Conservation (phyloP, 2,329 filamentous ascomycete species). For the Ambrosiella cleistominuta region DNA sequence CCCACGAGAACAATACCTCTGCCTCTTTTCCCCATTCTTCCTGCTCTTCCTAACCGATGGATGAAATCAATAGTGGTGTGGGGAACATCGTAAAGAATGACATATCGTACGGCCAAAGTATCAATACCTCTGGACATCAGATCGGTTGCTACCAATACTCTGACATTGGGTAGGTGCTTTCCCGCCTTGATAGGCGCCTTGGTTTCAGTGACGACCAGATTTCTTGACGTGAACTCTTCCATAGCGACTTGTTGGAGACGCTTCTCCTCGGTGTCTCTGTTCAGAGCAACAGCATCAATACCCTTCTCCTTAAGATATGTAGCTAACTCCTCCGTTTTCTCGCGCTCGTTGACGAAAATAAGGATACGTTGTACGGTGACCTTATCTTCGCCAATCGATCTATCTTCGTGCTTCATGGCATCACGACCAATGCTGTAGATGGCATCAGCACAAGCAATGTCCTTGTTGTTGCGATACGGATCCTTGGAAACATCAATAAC, state of each 20-base stretch:
- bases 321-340: slow-evolving; percentile 67
- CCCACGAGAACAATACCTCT: slow-evolving; percentile 81
- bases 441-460: slow-evolving; percentile 81
- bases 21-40: slow-evolving; percentile 80
- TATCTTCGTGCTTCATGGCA: slow-evolving; percentile 38
- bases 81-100: slow-evolving; percentile 92
- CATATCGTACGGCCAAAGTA: slow-evolving; percentile 75
- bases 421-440: slow-evolving; percentile 88
- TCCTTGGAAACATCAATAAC: slow-evolving; percentile 82
- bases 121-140: slow-evolving; percentile 86
- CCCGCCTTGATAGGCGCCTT: slow-evolving; percentile 23
- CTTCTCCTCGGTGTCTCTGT: slow-evolving; percentile 64
- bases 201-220: slow-evolving; percentile 22
- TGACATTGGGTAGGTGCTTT: slow-evolving; percentile 54
- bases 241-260: slow-evolving; percentile 57
- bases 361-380: slow-evolving; percentile 68
- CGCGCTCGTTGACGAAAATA: slow-evolving; percentile 92
- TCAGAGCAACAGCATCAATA: slow-evolving; percentile 71
- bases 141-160: slow-evolving; percentile 88
- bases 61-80: slow-evolving; percentile 98
- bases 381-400: slow-evolving; percentile 16
- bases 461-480: slow-evolving; percentile 87
- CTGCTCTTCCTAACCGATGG: slow-evolving; percentile 79
- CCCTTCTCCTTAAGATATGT: slow-evolving; percentile 67
- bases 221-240: slow-evolving; percentile 47